Percentiles rank a stretch among this genome's conserved stretches.
These are phyloP conservation scores for Diplodia mutila DNA, from an alignment of 2,329 filamentous ascomycete species.

Conservation along the genomic window DNA sequence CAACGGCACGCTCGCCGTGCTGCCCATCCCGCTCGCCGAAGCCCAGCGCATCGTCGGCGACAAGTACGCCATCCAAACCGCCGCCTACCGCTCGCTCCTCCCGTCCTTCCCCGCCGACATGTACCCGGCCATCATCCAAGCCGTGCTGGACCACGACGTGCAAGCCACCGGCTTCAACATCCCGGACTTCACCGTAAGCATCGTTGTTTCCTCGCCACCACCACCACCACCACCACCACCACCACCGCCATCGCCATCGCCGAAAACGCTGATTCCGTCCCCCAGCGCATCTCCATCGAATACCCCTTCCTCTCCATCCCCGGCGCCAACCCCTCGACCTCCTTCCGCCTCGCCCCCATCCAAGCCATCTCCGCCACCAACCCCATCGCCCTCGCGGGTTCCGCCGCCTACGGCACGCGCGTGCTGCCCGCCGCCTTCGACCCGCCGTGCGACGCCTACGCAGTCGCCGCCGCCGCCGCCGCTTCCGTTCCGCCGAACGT, in stretches of 20 bases:
- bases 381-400: conserved; percentile 50
- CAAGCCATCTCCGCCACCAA: conserved; percentile 53
- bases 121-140: conserved; percentile 59
- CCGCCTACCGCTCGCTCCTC: conserved; percentile 53
- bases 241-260: too few relatives aligned
- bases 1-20: conserved; percentile 57
- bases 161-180: conserved; percentile 49
- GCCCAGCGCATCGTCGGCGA: conserved; percentile 55
- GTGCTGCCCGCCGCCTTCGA: conserved; percentile 50
- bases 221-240: too few relatives aligned
- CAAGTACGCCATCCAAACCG: conserved; percentile 55
- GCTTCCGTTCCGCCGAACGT: too few relatives aligned
- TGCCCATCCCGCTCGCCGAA: conserved; percentile 55
- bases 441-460: conserved; percentile 57
- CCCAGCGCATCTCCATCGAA: conserved; percentile 55
- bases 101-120: conserved; percentile 55
- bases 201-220: too few relatives aligned
- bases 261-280: too few relatives aligned
- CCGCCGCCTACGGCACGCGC: conserved; percentile 52
- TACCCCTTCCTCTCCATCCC: conserved; percentile 62
- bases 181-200: conserved; percentile 55
- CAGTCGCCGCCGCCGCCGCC: too few relatives aligned
- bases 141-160: conserved; percentile 57
- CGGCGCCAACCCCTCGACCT: conserved; percentile 51
- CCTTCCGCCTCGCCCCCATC: conserved; percentile 56